These are phyloP conservation scores for Eucalyptus sp. DNA, from an alignment of 345 rosid genomes.

Conservation along the genomic window DNA sequence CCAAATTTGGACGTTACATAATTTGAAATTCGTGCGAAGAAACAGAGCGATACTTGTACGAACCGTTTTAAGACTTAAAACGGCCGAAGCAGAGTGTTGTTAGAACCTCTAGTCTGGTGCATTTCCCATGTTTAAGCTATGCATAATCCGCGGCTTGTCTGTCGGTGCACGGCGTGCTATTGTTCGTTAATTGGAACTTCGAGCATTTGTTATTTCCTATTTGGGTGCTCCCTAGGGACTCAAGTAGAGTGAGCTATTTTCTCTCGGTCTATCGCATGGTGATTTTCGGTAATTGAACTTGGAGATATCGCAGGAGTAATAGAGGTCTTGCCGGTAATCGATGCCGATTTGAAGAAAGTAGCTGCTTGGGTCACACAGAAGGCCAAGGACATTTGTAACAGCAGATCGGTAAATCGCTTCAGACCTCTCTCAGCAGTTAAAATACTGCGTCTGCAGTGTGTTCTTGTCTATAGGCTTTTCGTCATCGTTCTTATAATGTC, in stretches of 20 bases:
- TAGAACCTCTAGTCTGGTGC: neutral
- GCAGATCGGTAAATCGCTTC: constrained; percentile 35
- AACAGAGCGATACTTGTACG: neutral
- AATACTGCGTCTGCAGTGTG: neutral
- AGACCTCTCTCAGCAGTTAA: neutral
- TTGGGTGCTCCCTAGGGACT: neutral
- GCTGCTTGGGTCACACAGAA: constrained; percentile 53
- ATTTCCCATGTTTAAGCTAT: neutral
- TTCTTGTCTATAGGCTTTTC: neutral
- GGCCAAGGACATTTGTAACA: constrained; percentile 37
- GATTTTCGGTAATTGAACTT: neutral
- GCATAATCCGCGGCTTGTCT: neutral
- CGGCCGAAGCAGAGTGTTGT: neutral
- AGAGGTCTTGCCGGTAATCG: constrained; percentile 43
- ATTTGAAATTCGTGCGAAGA: neutral
- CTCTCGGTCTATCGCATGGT: neutral
- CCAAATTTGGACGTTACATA: neutral
- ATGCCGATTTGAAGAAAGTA: constrained; percentile 51
- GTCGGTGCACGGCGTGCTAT: fast-evolving
- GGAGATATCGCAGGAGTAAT: constrained; percentile 32
- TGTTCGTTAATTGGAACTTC: neutral
- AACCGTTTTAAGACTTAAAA: neutral
- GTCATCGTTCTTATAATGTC: neutral
- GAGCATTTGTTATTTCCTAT: neutral
- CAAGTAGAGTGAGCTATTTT: neutral